phyloP scores from a whole-genome alignment of 2,329 filamentous ascomycete species.

The Pestalotiopsis fici region DNA sequence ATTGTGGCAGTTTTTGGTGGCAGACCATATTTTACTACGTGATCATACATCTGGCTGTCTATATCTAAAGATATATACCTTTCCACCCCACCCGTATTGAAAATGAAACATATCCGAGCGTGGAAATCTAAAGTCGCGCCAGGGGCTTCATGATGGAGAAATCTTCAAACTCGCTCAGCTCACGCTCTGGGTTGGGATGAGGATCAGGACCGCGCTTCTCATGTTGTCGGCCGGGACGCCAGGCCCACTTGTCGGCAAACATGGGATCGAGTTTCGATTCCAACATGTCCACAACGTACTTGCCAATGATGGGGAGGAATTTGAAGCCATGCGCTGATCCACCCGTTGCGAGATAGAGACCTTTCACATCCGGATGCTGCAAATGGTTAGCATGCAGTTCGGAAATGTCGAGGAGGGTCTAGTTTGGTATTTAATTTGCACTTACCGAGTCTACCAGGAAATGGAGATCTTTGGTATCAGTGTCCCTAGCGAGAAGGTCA shows the following conservation, averaged over 20 bases:
- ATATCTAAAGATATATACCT: too few relatives aligned
- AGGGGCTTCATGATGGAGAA: neutral
- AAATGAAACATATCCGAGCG: neutral
- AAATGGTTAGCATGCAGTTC: neutral
- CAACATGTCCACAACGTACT: conserved; percentile 29
- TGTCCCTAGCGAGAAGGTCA: neutral
- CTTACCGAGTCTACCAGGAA: neutral
- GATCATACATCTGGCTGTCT: too few relatives aligned
- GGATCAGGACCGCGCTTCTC: neutral
- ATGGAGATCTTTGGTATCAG: neutral
- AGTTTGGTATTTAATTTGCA: neutral
- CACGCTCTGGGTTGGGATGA: neutral
- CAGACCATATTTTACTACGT: too few relatives aligned
- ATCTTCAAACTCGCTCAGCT: neutral
- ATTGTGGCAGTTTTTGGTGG: neutral
- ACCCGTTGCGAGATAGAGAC: neutral
- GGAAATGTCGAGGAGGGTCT: too few relatives aligned
- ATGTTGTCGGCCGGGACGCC: neutral
- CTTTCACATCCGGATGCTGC: neutral
- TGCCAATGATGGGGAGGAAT: conserved; percentile 29
- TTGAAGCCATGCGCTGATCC: conserved; percentile 27
- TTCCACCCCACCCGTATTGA: too few relatives aligned
- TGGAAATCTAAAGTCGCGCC: neutral
- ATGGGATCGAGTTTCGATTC: conserved; percentile 16
- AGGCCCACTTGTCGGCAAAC: neutral